Base-by-base conservation (phyloP, 108 stramenopile genomes). In the Nannochloropsis salina region DNA sequence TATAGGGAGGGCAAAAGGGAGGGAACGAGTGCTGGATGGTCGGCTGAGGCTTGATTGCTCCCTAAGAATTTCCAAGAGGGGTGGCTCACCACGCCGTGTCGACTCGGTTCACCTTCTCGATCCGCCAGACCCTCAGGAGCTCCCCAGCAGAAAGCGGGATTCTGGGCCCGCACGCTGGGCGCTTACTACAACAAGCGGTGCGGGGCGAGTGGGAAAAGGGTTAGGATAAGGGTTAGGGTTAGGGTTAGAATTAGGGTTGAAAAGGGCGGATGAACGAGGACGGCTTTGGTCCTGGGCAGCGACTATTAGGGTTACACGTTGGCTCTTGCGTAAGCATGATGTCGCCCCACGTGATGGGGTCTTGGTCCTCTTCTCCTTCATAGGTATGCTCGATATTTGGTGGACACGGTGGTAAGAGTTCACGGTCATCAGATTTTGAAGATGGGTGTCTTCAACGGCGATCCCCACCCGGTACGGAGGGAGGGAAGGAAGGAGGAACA, bases 371-470 rank as follows among this genome's bases (percentile, higher is more conserved):
- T n/a, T 8, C 61, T n/a, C n/a, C 86, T 79, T 74, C 80, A 80
- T 44, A 87, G 86, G 86, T 87, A 45, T 8, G 80, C 6, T 31
- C 42, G 82, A 42, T 21, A 6, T 8, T 41, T 81, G 6, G 41
- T 86, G 15, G 42, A 44, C 22, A 18, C 82, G 4, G 81, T 89
- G 9, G 44, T 61, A 20, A 43, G 51, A 22, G 89, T 91, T 42
- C 91, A 91, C 82, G 91, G 89, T 9, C 88, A 90, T 42, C 90
- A 91, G 83, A 87, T 91, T 6, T 86, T 90, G 12, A 84, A 89
- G 31, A 83, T 86, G 44, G 91, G 91, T 41, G 80, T 80, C 31
- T 91, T 91, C 83, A 91, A 91, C 87, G 90, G 90, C 20, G 90
- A 91, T 83, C 90, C 90, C 9, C 90, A 91, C 83, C 90, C 90